Base-by-base conservation (phyloP, 306 rosid species). In the Myrica gale region DNA sequence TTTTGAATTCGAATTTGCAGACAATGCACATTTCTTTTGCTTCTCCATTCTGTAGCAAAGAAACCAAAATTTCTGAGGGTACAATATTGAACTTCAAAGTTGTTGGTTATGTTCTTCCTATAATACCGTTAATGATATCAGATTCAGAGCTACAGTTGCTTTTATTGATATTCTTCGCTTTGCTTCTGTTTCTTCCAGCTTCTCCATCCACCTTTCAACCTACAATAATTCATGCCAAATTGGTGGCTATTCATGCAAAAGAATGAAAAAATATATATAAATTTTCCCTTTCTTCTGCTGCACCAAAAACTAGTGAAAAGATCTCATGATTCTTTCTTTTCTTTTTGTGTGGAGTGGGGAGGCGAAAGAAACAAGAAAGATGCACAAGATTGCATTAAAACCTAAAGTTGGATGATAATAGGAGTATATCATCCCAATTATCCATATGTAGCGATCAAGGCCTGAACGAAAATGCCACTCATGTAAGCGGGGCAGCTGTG, bases 401-500 rank as follows among this genome's bases (percentile, higher is more conserved):
- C n/a, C n/a, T 87, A 95, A 98, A 47, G 93, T 89, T 76, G 97
- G 92, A 87, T 95, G 97, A 81, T 88, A 95, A 75, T 90, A 95
- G 11, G 97, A 97, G 89, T 92, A 92, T 57, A 95, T 86, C 99
- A 95, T 95, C 68, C 99, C 99, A 48, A 95, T 83, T 66, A 95
- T 92, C 97, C 99, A 95, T 80, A 95, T 87, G 82, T 95, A 92
- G 76, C 99, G 97, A 85, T 95, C 99, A 76, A 95, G 96, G 70
- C 97, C 99, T 0, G 98, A 88, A 73, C 99, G 93, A 72, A 95
- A 95, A 83, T 90, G 92, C 99, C 98, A 95, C 78, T 95, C 99
- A 75, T 85, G 93, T 88, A 89, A 5, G 97, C n/a, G n/a, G n/a
- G n/a, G 75, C 23, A 88, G 21, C 8, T 89, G 87, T 71, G 88